These are phyloP conservation scores for Arxiozyma heterogenica DNA, from an alignment of 1,139 yeast genomes.

Conservation along the genomic window DNA sequence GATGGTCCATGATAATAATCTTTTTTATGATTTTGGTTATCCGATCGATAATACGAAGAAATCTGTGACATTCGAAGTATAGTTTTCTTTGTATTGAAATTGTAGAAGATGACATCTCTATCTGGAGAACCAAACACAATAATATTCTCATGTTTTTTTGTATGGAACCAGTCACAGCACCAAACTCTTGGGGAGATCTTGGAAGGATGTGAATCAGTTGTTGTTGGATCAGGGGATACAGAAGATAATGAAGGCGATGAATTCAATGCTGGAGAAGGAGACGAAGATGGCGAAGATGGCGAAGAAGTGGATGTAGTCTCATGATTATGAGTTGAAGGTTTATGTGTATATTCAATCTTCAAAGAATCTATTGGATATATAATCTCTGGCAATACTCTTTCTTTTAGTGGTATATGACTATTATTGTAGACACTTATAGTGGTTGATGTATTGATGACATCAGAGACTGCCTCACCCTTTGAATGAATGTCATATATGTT, in stretches of 20 bases:
- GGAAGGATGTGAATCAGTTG: conserved; percentile 1
- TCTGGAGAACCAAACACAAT: conserved; percentile 75
- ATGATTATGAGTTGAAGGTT: neutral
- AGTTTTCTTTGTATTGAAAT: conserved; percentile 33
- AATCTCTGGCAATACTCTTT: conserved; percentile 14
- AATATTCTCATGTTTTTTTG: conserved; percentile 34
- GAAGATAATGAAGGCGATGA: neutral
- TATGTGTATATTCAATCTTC: conserved; percentile 9
- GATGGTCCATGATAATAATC: neutral
- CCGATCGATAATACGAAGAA: neutral
- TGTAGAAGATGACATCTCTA: conserved; percentile 56
- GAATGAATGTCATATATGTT: conserved; percentile 54
- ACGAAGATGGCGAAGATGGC: neutral
- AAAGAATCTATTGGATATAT: conserved; percentile 22
- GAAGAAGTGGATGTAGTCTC: neutral
- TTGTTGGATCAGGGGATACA: neutral
- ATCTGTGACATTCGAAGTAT: conserved; percentile 28
- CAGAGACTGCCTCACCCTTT: conserved; percentile 24
- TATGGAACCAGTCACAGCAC: conserved; percentile 70
- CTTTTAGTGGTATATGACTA: neutral
- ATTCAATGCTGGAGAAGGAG: neutral
- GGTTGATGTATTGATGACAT: conserved; percentile 12
- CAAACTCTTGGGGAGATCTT: conserved; percentile 35
- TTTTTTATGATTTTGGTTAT: no score
- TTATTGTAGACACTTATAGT: neutral